These are phyloP conservation scores for Chlorella sp. DNA, from an alignment of 139 green algal species.

Conservation along the genomic window DNA sequence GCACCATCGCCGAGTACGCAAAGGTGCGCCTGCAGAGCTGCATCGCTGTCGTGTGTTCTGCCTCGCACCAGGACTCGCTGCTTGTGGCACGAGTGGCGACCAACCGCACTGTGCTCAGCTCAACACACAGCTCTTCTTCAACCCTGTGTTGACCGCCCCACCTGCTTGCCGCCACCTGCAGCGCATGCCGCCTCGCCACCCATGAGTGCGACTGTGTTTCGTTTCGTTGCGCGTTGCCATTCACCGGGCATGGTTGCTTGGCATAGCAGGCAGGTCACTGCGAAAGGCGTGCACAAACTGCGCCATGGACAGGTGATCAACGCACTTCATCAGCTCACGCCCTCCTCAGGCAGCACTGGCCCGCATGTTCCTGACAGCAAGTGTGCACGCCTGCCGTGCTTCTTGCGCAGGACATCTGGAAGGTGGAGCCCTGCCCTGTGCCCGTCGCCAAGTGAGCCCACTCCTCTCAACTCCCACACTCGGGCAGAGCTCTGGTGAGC, in stretches of 20 bases:
- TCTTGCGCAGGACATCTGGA: slow-evolving; percentile 21
- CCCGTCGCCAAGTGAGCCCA: slow-evolving; percentile 1
- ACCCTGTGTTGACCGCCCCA: background rate
- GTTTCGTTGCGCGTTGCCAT: background rate
- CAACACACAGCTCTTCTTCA: background rate
- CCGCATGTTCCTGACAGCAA: background rate
- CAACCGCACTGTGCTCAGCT: background rate
- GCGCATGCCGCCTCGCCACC: too few species aligned
- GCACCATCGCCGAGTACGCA: slow-evolving; percentile 83
- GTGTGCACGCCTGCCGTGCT: too few species aligned
- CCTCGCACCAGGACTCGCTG: background rate
- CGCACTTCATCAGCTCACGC: background rate
- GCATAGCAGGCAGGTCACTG: background rate
- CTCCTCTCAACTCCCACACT: too few species aligned
- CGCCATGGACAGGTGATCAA: background rate
- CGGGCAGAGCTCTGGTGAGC: too few species aligned
- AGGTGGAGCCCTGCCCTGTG: slow-evolving; percentile 7
- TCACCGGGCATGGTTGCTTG: background rate
- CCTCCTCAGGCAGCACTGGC: background rate
- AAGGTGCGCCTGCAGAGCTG: slow-evolving; percentile 19
- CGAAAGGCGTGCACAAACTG: background rate
- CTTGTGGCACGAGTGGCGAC: background rate
- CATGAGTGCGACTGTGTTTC: too few species aligned
- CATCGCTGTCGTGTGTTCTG: too few species aligned
- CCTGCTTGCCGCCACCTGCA: background rate